Evolutionary conservation across 345 rosid species (phyloP).

Genomic region (Firmiana major): DNA sequence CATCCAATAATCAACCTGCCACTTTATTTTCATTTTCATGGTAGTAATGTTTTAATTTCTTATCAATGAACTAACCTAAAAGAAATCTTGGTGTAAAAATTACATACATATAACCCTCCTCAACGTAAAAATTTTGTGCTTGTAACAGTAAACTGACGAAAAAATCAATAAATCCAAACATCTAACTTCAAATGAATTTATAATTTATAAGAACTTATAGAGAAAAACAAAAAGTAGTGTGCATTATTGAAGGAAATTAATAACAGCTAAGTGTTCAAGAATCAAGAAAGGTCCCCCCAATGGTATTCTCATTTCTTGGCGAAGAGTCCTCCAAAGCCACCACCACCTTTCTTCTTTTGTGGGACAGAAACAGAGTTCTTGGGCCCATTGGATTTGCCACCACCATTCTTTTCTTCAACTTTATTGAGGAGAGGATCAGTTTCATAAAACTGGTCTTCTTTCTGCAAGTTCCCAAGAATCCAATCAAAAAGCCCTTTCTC

Average conservation of each 20-base stretch:
- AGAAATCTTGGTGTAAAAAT: too few relatives aligned
- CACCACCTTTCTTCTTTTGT: constrained; percentile 44
- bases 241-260: constrained; percentile 8
- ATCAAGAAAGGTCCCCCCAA: constrained; percentile 1
- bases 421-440: constrained; percentile 64
- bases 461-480: constrained; percentile 43
- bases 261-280: constrained; percentile 19
- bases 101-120: too few relatives aligned
- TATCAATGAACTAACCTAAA: not conserved
- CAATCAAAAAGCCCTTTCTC: constrained; percentile 57
- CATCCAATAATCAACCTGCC: not conserved
- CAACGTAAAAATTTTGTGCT: too few relatives aligned
- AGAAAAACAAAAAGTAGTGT: not conserved
- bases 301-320: constrained; percentile 37
- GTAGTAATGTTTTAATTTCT: not conserved
- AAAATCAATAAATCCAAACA: not conserved
- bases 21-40: not conserved
- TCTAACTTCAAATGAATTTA: not conserved
- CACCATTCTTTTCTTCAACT: constrained; percentile 38
- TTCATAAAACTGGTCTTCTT: constrained; percentile 67
- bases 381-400: constrained; percentile 29
- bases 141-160: too few relatives aligned
- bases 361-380: constrained; percentile 45
- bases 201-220: not conserved
- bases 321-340: constrained; percentile 49